Evolutionary conservation across 1,284 basidiomycete species (phyloP).

Genomic region (Heterobasidion parviporum): DNA sequence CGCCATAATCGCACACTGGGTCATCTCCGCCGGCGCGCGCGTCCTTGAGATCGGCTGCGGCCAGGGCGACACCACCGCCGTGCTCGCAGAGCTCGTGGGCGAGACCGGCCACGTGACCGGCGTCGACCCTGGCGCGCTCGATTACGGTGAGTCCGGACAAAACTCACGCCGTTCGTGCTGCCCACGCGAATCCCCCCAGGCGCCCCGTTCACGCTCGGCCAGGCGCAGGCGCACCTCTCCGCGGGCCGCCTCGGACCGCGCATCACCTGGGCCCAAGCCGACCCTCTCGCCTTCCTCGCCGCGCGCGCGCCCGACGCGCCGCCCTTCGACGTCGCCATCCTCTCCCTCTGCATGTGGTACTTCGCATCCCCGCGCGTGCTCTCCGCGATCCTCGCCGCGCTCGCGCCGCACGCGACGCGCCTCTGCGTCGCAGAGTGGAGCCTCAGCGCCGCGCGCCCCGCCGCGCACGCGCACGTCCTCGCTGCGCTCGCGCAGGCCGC

Average conservation of each 20-base stretch:
- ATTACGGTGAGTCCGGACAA: conserved; percentile 25
- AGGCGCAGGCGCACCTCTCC: conserved; percentile 29
- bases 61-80: conserved; percentile 34
- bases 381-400: conserved; percentile 23
- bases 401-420: conserved; percentile 20
- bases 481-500: conserved; percentile 30
- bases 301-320: background rate
- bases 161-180: background rate
- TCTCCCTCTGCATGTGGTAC: conserved; percentile 34
- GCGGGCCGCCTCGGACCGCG: conserved; percentile 24
- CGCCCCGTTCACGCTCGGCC: conserved; percentile 28
- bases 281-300: conserved; percentile 24
- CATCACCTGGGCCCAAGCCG: conserved; percentile 27
- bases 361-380: conserved; percentile 28
- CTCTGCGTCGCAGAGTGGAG: conserved; percentile 32
- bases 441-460: conserved; percentile 17
- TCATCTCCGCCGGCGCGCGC: conserved; percentile 21
- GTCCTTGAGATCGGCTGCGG: conserved; percentile 36
- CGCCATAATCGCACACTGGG: conserved; percentile 24
- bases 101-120: conserved; percentile 28
- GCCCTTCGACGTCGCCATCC: conserved; percentile 26
- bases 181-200: conserved; percentile 19
- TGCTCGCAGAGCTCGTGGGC: conserved; percentile 29
- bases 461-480: conserved; percentile 25
- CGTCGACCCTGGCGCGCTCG: conserved; percentile 29